Evolutionary conservation across 306 rosid species (phyloP), one percentile per base, ranked within the genome.

Genomic region (Corylus americana): DNA sequence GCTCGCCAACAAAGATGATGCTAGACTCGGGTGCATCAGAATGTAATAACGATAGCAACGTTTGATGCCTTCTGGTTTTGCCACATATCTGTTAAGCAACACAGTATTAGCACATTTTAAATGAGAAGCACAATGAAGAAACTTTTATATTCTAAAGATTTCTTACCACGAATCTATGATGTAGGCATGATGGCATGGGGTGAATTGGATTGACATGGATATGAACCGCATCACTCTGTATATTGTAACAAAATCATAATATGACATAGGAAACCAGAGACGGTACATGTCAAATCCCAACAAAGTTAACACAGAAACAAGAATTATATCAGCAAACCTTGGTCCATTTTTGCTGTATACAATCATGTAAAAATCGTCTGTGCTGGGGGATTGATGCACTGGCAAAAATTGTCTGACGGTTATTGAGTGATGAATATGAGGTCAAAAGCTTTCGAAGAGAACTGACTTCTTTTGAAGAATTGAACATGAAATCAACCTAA

Each of bases 321-420:
- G 77, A 79, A 37, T 61, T 58, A 74, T 74, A 88, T 57, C 57
- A 72, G 55, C 79, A 77, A 76, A 91, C 98, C 94, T 95, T 93
- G 37, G 99, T 91, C 97, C 99, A 95, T 81, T 95, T 95, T 85
- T 95, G 98, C 83, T 95, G 98, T 86, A 93, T 83, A 75, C 90
- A 90, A 78, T 95, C 97, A 54, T 89, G 88, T 83, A 93, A 72
- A 82, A 93, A 95, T 77, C 88, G 92, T 49, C 86, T 90, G 81
- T 93, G 99, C 84, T 93, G 96, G 47, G 98, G 99, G 83, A 95
- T 90, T 37, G 99, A 95, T 67, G 99, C 99, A 80, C 98, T 95
- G 54, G 96, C 96, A 91, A 95, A 95, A 80, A 95, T 76, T 10
- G 98, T 95, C 78, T 95, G 99, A 51, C 96, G 96, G 55, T 79